Percentiles rank a stretch among this genome's conserved stretches.
Evolutionary conservation across 2,329 filamentous ascomycete genomes (phyloP).

Genomic region (Aureobasidium sp.): DNA sequence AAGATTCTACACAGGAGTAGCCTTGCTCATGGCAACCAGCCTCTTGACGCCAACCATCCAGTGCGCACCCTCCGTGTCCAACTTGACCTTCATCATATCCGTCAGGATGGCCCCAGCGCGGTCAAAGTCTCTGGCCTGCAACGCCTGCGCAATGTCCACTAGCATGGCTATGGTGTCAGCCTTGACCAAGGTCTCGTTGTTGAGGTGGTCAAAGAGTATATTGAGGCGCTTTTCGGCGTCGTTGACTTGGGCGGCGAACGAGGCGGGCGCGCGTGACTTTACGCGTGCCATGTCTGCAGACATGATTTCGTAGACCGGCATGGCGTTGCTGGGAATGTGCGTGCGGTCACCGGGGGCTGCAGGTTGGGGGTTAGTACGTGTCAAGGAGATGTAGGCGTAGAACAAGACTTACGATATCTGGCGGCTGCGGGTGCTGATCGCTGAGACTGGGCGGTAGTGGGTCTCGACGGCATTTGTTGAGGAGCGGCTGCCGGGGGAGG

Average conservation of each 20-base stretch:
- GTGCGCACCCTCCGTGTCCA: conserved; percentile 38
- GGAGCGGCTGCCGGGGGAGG: conserved; percentile 20
- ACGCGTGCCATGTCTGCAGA: conserved; percentile 81
- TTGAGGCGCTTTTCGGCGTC: conserved; percentile 90
- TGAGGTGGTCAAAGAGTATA: conserved; percentile 92
- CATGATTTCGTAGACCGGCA: conserved; percentile 72
- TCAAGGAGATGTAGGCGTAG: no score
- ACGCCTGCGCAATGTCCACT: conserved; percentile 41
- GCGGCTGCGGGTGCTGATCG: conserved; percentile 42
- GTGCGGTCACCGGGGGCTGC: conserved; percentile 61
- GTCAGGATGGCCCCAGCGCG: conserved; percentile 35
- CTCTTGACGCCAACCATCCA: conserved; percentile 39
- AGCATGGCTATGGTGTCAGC: conserved; percentile 65
- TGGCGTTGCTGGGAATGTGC: conserved; percentile 71
- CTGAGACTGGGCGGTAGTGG: conserved; percentile 43
- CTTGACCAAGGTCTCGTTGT: conserved; percentile 85
- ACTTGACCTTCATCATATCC: conserved; percentile 39
- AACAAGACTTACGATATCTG: conserved; percentile 56
- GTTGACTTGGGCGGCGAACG: conserved; percentile 79
- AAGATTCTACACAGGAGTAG: conserved; percentile 23
- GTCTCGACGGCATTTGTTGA: conserved; percentile 26
- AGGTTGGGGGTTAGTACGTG: conserved; percentile 17
- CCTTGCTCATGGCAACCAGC: conserved; percentile 31
- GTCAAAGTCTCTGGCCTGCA: conserved; percentile 37
- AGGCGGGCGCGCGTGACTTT: conserved; percentile 72